Conservation (phyloP, 83 land plant species). For the Diphasiastrum complanatum region DNA sequence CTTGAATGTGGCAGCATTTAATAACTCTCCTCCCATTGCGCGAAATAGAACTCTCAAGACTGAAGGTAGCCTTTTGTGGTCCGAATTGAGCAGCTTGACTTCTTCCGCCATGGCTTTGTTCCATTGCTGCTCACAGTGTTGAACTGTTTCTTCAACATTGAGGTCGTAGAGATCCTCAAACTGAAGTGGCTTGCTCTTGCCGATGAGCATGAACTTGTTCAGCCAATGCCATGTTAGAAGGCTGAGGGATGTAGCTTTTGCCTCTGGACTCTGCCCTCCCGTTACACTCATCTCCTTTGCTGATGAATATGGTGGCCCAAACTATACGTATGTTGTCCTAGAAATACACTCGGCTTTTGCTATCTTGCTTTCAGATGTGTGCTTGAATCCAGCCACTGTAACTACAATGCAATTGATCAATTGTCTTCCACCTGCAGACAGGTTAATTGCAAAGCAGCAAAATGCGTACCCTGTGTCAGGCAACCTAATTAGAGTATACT, state of each 20-base stretch:
- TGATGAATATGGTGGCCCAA: too few species aligned
- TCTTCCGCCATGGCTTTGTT: conserved; percentile 3
- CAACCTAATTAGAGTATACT: too few species aligned
- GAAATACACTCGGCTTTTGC: too few species aligned
- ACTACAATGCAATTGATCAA: too few species aligned
- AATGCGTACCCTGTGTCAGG: too few species aligned
- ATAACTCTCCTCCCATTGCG: conserved; percentile 10
- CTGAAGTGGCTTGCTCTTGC: conserved; percentile 27
- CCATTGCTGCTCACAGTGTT: conserved; percentile 24
- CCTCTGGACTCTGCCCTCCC: conserved; percentile 20
- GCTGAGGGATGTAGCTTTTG: conserved; percentile 13
- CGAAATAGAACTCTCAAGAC: conserved; percentile 24
- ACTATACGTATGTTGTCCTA: too few species aligned
- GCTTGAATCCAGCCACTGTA: too few species aligned
- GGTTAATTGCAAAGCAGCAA: too few species aligned
- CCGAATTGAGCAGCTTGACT: conserved; percentile 7
- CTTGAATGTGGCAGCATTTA: conserved; percentile 11
- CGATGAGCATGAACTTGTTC: conserved; percentile 14
- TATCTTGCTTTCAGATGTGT: too few species aligned
- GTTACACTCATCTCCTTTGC: background rate
- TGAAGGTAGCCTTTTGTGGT: background rate
- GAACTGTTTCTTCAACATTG: background rate
- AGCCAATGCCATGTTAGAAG: conserved; percentile 24
- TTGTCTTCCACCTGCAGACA: too few species aligned
- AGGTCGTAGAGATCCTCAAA: conserved; percentile 30